These are phyloP conservation scores for Termitomyces sp. DNA, from an alignment of 768 basidiomycete genomes.

Conservation along the genomic window DNA sequence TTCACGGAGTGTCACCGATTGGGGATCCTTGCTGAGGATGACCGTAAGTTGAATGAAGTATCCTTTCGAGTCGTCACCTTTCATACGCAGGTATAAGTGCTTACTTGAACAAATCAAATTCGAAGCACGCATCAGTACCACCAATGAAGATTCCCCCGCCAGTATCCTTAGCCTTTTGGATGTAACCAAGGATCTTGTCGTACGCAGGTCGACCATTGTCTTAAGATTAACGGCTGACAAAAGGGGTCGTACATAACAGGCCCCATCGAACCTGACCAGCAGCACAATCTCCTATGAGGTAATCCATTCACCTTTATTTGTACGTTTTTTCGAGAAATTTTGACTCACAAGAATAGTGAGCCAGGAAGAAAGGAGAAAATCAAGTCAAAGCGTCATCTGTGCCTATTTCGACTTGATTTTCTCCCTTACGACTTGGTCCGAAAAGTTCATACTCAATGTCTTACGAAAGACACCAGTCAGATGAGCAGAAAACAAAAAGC, in stretches of 20 bases:
- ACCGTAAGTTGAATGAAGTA: conserved; percentile 95
- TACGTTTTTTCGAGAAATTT: too few species aligned
- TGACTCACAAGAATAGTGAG: too few species aligned
- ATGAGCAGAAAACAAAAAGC: too few species aligned
- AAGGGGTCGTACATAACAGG: conserved; percentile 79
- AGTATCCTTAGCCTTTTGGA: conserved; percentile 79
- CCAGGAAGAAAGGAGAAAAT: too few species aligned
- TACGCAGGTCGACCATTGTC: conserved; percentile 78
- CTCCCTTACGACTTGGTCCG: too few species aligned
- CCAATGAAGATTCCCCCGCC: conserved; percentile 89
- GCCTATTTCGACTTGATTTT: too few species aligned
- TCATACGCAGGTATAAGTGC: background rate
- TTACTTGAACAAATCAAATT: background rate
- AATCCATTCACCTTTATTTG: too few species aligned
- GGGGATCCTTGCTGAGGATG: conserved; percentile 88
- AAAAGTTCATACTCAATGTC: too few species aligned
- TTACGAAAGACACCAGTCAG: too few species aligned
- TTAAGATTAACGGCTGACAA: background rate
- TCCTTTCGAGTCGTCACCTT: conserved; percentile 86
- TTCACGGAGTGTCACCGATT: conserved; percentile 83
- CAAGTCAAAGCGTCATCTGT: too few species aligned
- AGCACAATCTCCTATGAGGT: too few species aligned
- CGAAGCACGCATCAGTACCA: conserved; percentile 52
- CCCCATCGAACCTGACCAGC: conserved; percentile 57
- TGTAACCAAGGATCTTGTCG: conserved; percentile 79